Percentiles rank a stretch among this genome's conserved stretches.
These are phyloP conservation scores for Dioscorea alata DNA, from an alignment of 106 monocot genomes.

Conservation along the genomic window DNA sequence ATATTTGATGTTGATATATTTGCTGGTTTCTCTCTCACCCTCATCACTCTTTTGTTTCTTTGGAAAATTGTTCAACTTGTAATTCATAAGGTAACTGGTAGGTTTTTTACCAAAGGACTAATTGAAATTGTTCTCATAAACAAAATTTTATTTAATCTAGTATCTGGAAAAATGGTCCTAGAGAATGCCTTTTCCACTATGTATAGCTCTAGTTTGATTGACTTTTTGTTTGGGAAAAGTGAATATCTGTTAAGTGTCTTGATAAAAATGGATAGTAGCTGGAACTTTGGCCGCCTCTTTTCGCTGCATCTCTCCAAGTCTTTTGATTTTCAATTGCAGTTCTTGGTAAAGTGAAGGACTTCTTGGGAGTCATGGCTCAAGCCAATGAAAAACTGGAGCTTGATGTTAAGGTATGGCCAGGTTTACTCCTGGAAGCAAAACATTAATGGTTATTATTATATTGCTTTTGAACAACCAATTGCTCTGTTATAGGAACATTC, in stretches of 20 bases:
- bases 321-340: constrained; percentile 24
- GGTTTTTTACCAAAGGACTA: too few relatives aligned
- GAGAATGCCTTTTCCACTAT: not conserved
- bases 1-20: too few relatives aligned
- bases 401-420: constrained; percentile 24
- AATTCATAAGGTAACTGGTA: too few relatives aligned
- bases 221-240: not conserved
- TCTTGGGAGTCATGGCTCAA: constrained; percentile 68
- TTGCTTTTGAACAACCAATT: not conserved
- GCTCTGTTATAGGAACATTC: constrained; percentile 32
- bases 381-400: constrained; percentile 63
- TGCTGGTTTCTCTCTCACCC: too few relatives aligned
- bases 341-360: constrained; percentile 76
- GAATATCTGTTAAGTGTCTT: not conserved
- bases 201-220: not conserved
- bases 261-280: too few relatives aligned
- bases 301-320: not conserved
- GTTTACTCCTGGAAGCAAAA: not conserved
- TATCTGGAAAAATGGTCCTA: not conserved
- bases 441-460: not conserved
- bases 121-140: not conserved
- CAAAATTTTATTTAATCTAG: not conserved
- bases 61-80: too few relatives aligned
- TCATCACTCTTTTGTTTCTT: too few relatives aligned
- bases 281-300: not conserved